A percentile compares a stretch with the other conserved stretches of the same genome.
These are phyloP conservation scores for Cardamine chenopodiifolia DNA, from an alignment of 345 rosid genomes.

Conservation along the genomic window DNA sequence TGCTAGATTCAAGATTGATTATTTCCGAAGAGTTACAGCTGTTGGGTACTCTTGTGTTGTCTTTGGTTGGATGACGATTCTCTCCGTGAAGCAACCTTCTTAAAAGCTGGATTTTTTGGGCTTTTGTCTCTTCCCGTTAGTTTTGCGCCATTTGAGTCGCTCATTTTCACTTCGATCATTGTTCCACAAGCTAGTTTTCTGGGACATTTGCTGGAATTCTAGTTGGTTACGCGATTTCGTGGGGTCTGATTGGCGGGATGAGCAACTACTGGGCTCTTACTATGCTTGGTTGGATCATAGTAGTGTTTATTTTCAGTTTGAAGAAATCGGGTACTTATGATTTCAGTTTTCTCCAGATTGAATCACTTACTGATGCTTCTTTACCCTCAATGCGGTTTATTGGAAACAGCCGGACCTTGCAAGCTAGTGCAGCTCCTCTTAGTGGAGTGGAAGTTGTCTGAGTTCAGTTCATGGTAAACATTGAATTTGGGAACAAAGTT, in stretches of 20 bases:
- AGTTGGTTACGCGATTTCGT: conserved; percentile 90
- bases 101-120: conserved; percentile 86
- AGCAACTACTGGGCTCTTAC: conserved; percentile 92
- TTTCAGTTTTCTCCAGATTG: conserved; percentile 80
- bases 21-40: conserved; percentile 89
- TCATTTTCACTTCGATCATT: conserved; percentile 91
- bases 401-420: conserved; percentile 78
- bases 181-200: conserved; percentile 98
- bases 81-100: conserved; percentile 92
- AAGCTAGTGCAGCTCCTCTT: conserved; percentile 67
- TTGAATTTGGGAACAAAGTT: conserved; percentile 2
- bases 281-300: conserved; percentile 77
- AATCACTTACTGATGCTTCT: conserved; percentile 82
- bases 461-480: conserved; percentile 16
- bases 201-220: conserved; percentile 91
- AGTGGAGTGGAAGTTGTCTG: conserved; percentile 69
- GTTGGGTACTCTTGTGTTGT: conserved; percentile 99
- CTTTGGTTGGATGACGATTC: conserved; percentile 98
- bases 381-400: conserved; percentile 82
- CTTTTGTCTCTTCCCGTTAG: conserved; percentile 92
- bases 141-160: conserved; percentile 93
- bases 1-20: conserved; percentile 72
- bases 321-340: conserved; percentile 87
- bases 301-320: conserved; percentile 80
- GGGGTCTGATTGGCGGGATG: conserved; percentile 97